Conservation (phyloP, 495 filamentous ascomycete genomes). For the Penicillium malachiteum region DNA sequence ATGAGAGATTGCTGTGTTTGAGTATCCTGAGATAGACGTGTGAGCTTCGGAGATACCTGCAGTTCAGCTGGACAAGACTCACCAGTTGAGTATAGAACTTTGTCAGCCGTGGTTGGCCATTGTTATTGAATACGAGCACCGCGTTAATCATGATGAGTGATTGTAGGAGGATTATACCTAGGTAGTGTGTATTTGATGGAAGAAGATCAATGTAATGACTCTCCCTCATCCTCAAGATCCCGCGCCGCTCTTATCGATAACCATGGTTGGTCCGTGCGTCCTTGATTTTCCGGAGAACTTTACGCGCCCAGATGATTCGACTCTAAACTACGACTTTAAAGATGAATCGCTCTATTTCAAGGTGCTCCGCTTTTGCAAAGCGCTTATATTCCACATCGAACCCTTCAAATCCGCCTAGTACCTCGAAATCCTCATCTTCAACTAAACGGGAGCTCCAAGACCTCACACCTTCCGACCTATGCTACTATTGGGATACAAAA, state of each 20-base stretch:
- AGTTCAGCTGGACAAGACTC: slow-evolving; percentile 19
- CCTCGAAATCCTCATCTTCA: slow-evolving; percentile 18
- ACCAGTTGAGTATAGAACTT: slow-evolving; percentile 99
- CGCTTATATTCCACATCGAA: slow-evolving; percentile 12
- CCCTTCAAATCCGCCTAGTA: not conserved
- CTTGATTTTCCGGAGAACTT: slow-evolving; percentile 19
- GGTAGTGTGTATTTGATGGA: too few relatives aligned
- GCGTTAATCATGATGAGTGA: slow-evolving; percentile 88
- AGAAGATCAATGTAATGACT: too few relatives aligned
- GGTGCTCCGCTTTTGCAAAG: not conserved
- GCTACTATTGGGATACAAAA: slow-evolving; percentile 58
- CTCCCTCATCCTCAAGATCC: not conserved
- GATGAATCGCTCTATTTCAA: slow-evolving; percentile 10
- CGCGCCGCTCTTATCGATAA: slow-evolving; percentile 16
- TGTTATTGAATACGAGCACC: slow-evolving; percentile 97
- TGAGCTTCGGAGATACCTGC: slow-evolving; percentile 6
- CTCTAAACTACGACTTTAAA: not conserved
- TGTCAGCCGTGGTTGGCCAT: slow-evolving; percentile 90
- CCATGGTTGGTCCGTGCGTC: slow-evolving; percentile 15
- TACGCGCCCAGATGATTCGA: not conserved
- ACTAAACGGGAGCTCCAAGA: slow-evolving; percentile 34
- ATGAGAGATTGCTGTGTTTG: slow-evolving; percentile 94
- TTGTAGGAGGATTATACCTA: not conserved
- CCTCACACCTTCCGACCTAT: slow-evolving; percentile 38
- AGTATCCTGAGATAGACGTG: slow-evolving; percentile 63